Evolutionary conservation across 768 basidiomycete species (phyloP).

Genomic region (Lentinula guzmanii): DNA sequence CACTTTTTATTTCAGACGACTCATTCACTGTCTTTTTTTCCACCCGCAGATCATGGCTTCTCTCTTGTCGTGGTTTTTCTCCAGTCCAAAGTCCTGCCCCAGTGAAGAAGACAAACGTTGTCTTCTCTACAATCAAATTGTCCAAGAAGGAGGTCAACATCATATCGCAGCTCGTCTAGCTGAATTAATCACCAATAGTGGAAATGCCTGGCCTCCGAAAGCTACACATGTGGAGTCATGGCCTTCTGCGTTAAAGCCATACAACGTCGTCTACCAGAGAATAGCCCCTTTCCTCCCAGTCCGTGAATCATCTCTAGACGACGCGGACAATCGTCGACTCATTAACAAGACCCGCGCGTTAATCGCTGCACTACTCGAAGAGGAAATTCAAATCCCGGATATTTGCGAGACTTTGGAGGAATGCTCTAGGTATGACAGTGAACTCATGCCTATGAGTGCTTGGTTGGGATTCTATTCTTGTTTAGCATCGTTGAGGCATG

Average conservation of each 20-base stretch:
- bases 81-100: not conserved
- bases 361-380: slow-evolving; percentile 10
- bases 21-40: not conserved
- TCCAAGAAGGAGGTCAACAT: not conserved
- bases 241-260: slow-evolving; percentile 10
- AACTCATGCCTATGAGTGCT: slow-evolving; percentile 9
- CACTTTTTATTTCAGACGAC: not conserved
- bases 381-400: slow-evolving; percentile 7
- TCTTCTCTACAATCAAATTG: not conserved
- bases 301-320: slow-evolving; percentile 13
- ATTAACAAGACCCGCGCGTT: slow-evolving; percentile 14
- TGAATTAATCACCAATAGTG: slow-evolving; percentile 10
- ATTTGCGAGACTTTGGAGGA: slow-evolving; percentile 11
- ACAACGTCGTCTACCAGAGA: slow-evolving; percentile 7
- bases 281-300: slow-evolving; percentile 14
- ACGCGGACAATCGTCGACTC: slow-evolving; percentile 12
- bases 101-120: not conserved
- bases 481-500: slow-evolving; percentile 14
- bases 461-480: slow-evolving; percentile 15
- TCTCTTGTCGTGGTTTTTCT: not conserved
- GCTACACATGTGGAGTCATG: slow-evolving; percentile 15
- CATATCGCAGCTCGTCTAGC: slow-evolving; percentile 4
- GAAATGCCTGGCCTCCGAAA: slow-evolving; percentile 16
- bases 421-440: slow-evolving; percentile 6
- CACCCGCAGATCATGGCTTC: not conserved